Conservation (phyloP, 345 rosid species). For the Citrus australasica region DNA sequence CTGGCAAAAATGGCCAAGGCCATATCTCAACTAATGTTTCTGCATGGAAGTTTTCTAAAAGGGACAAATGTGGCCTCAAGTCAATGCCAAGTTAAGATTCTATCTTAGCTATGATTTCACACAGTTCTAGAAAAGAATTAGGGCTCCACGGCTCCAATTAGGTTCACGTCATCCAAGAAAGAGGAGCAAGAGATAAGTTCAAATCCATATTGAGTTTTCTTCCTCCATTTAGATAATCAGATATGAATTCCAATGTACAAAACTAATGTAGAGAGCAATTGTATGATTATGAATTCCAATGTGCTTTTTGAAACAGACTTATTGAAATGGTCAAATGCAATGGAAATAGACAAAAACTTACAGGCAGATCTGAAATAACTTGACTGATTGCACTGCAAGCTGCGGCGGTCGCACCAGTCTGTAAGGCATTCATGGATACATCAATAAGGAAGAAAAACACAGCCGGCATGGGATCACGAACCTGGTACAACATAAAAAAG, state of each 20-base stretch:
- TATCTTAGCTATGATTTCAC: not conserved
- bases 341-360: conserved; percentile 35
- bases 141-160: not conserved
- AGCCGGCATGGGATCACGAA: conserved; percentile 98
- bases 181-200: not conserved
- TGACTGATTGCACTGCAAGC: conserved; percentile 94
- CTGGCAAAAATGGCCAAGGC: not conserved
- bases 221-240: not conserved
- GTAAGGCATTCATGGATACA: conserved; percentile 92
- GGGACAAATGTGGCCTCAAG: not conserved
- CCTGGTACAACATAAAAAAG: conserved; percentile 39
- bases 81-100: not conserved
- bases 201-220: not conserved
- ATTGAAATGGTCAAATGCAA: not conserved
- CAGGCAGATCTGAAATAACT: conserved; percentile 94
- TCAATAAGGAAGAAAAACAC: conserved; percentile 92
- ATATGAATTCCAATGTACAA: not conserved
- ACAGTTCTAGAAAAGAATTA: not conserved
- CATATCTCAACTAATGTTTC: not conserved
- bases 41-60: not conserved
- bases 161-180: not conserved
- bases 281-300: not conserved
- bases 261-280: not conserved
- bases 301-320: not conserved
- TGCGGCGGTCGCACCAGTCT: conserved; percentile 96